These are phyloP conservation scores for Neonothopanus nambi DNA, from an alignment of 1,284 basidiomycete genomes.

Conservation along the genomic window DNA sequence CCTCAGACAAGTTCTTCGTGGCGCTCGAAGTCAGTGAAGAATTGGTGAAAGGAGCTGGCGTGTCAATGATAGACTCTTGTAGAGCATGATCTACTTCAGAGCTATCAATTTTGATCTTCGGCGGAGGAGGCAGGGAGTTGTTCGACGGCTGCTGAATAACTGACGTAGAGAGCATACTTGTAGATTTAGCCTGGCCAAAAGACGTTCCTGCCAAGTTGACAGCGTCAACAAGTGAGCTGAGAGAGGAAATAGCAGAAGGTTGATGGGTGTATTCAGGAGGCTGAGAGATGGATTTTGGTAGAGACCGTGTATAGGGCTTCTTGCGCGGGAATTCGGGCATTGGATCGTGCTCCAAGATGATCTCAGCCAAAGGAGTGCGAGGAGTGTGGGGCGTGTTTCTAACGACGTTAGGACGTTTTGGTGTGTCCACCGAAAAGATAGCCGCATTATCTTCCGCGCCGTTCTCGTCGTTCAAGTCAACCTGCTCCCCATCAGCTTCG, in stretches of 20 bases:
- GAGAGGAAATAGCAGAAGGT: conserved; percentile 8
- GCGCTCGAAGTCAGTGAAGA: conserved; percentile 1
- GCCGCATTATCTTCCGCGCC: neutral
- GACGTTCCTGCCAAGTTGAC: conserved; percentile 16
- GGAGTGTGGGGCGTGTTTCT: conserved; percentile 17
- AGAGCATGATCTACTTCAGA: conserved; percentile 1
- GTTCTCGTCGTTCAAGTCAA: conserved; percentile 29
- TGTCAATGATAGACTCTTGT: conserved; percentile 5
- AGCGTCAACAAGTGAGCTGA: conserved; percentile 14
- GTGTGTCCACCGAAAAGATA: conserved; percentile 19
- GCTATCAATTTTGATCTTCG: conserved; percentile 9
- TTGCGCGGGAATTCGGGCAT: conserved; percentile 31
- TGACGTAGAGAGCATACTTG: neutral
- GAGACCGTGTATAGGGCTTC: conserved; percentile 27
- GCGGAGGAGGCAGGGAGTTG: neutral
- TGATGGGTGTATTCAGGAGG: conserved; percentile 15
- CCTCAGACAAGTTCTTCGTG: conserved; percentile 19
- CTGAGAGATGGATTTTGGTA: conserved; percentile 16
- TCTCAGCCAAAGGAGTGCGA: conserved; percentile 38
- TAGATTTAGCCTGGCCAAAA: conserved; percentile 7
- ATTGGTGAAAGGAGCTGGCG: conserved; percentile 11
- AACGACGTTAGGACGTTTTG: conserved; percentile 16
- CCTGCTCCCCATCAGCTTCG: conserved; percentile 29
- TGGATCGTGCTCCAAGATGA: conserved; percentile 30
- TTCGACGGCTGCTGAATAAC: neutral